A percentile compares a stretch with the other conserved stretches of the same genome.
Evolutionary conservation across 2,329 filamentous ascomycete species (phyloP).

Genomic region (Fusarium sp.): DNA sequence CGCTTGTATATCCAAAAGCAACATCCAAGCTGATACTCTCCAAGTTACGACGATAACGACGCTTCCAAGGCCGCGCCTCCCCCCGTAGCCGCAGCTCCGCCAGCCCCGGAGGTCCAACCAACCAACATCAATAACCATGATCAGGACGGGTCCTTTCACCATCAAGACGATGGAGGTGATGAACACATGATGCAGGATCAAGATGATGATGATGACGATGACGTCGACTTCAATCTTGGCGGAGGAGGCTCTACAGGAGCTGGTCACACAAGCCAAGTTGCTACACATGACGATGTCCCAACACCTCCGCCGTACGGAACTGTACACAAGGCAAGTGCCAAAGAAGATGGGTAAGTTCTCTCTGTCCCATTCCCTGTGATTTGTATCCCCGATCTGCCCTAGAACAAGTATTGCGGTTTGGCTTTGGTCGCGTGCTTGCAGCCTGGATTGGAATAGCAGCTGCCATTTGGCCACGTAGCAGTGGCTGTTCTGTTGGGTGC

Average conservation of each 20-base stretch:
- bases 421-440: slow-evolving; percentile 20
- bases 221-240: slow-evolving; percentile 70
- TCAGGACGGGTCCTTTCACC: slow-evolving; percentile 34
- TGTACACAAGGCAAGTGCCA: slow-evolving; percentile 72
- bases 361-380: slow-evolving; percentile 41
- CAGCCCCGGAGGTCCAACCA: slow-evolving; percentile 44
- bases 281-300: slow-evolving; percentile 47
- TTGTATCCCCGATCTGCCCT: slow-evolving; percentile 24
- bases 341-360: slow-evolving; percentile 59
- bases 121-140: slow-evolving; percentile 43
- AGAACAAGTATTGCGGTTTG: slow-evolving; percentile 22
- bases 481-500: slow-evolving; percentile 33
- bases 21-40: slow-evolving; percentile 13
- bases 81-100: slow-evolving; percentile 43
- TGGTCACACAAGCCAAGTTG: slow-evolving; percentile 46
- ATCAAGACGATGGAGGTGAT: slow-evolving; percentile 47
- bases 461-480: slow-evolving; percentile 33
- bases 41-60: slow-evolving; percentile 75
- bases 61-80: slow-evolving; percentile 56
- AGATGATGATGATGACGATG: slow-evolving; percentile 67
- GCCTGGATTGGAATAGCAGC: slow-evolving; percentile 36
- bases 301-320: slow-evolving; percentile 52
- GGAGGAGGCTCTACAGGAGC: slow-evolving; percentile 49
- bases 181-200: slow-evolving; percentile 60
- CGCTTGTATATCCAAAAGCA: not conserved